Evolutionary conservation across 2,329 filamentous ascomycete genomes (phyloP), one percentile per base, ranked within the genome.

Genomic region (Coccinonectria pachysandricola): DNA sequence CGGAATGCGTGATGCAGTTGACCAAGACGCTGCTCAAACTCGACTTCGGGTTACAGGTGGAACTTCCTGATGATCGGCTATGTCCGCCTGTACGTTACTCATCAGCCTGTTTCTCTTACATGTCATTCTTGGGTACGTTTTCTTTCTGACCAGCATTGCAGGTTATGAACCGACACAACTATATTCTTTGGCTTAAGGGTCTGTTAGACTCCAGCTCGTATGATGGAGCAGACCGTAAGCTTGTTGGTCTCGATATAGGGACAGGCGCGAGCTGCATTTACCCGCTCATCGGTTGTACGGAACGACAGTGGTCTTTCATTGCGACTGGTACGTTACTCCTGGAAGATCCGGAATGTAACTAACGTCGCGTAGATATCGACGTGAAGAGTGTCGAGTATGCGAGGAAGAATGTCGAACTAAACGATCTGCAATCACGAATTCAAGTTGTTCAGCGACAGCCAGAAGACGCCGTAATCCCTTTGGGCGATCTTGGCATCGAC

Each of bases 211-310:
- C 74, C 1, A 79, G 77, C 0, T 60, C 59, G 0, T 78, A 73
- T 39, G 56, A 66, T 3, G 45, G 51, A 3, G 47, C 51, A 3
- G 48, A 48, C 1, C 58, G 69, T n/a, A 56, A 64, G 21, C 62
- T 85, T 3, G 50, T 68, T 1, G 87, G 88, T 0, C 57, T 94
- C 3, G 87, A 94, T 40, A 79, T 95, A 35, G 91, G 91, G 20
- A 92, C 86, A 1, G 91, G 91, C 2, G 83, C 88, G 10, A 92
- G 84, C 41, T 79, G 79, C 43, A 93, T 98, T 42, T 98, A 96
- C 48, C 80, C 87, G 3, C 68, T 96, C 2, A 65, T 98, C 1
- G 84, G 77, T 12, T 83, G 80, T 41, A 54, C 64, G 0, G 71
- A 79, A 32, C 68, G 82, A 1, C 65, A 70, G 4, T 96, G 87